Evolutionary conservation across 768 basidiomycete genomes (phyloP), one percentile per base, ranked within the genome.

Genomic region (Mycena filopes): DNA sequence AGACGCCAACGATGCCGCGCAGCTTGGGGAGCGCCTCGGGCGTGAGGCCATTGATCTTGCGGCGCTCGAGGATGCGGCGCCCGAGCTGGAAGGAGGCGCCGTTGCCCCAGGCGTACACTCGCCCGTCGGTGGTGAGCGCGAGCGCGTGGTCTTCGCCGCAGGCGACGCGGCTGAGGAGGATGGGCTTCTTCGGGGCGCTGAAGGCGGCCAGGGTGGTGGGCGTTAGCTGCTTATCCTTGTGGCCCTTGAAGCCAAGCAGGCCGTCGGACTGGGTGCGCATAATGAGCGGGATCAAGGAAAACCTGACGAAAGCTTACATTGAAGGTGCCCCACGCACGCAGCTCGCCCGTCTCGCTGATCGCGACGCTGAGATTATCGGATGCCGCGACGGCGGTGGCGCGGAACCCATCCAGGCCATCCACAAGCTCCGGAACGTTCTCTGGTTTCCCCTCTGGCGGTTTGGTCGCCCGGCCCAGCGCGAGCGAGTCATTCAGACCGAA

Each of bases 261-360:
- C 60, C 59, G 20, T 66, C 65, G 28, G 57, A 60, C 68, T 66
- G 41, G 9, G 36, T n/a, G n/a, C n/a, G n/a, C n/a, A n/a, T n/a
- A 6, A 8, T 46, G 15, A 5, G 28, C 12, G 26, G 38, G 15
- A 40, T 12, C 6, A 13, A 46, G 16, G 20, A n/a, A 21, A 10
- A 13, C 7, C 31, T 2, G 23, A 20, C 4, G n/a, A 50, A 7
- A 42, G 3, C 18, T 53, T 13, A 63, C 68, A 18, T 55, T 56
- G 42, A 70, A 67, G 1, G 69, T 65, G 15, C 69, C 66, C 69
- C 69, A 70, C 20, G 65, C 66, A 29, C 69, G 65, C 5, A 70
- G 33, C 23, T 64, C 45, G 1, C 68, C 68, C 38, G 55, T 51
- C 26, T 62, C 41, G 36, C 54, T 62, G 13, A 70, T 36, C 3